Base-by-base conservation (phyloP, 805 yeast genomes). In the Pichia eremophila region DNA sequence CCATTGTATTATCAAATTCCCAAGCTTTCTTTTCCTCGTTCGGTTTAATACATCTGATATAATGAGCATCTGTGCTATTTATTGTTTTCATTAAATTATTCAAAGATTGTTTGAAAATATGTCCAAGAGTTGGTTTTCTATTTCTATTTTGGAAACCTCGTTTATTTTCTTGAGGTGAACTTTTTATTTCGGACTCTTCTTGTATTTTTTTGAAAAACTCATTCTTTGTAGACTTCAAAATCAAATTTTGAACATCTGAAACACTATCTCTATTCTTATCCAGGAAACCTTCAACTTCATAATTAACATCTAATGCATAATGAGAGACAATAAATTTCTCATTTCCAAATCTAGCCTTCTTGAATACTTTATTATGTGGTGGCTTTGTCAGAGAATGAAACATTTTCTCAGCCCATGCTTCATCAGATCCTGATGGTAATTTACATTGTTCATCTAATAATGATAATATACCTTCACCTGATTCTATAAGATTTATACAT, bases 241-340 rank as follows among this genome's bases (percentile, higher is more conserved):
- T 89, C 51, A 87, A 96, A 51, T 89, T 69, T 57, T 88, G 95
- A 27, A 95, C 96, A 58, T 91, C 98, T 12, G 96, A 89, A 42
- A 91, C 97, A 8, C 97, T 87, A 65, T 91, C 99, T 70, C 98
- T 81, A 63, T 91, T 91, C 72, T 91, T 91, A 69, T 91, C 99
- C 58, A 91, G 83, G 64, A 91, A 91, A 2, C 98, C 98, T 47
- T 87, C 96, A 39, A 83, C 75, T 57, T 90, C 96, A 64, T 91
- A 91, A 37, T 85, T 71, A 36, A 91, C 99, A 60, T 90, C 97
- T 61, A 88, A 77, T 32, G 99, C 99, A 67, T 91, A 91, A 67
- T 91, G 99, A 47, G 85, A 75, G 45, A 91, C 95, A 48, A 91
- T 79, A 55, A 91, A 91, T 54, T 90, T 85, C 39, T 86, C 78